These are phyloP conservation scores for Scalesia atractyloides DNA, from an alignment of 129 eudicot genomes.

Conservation along the genomic window DNA sequence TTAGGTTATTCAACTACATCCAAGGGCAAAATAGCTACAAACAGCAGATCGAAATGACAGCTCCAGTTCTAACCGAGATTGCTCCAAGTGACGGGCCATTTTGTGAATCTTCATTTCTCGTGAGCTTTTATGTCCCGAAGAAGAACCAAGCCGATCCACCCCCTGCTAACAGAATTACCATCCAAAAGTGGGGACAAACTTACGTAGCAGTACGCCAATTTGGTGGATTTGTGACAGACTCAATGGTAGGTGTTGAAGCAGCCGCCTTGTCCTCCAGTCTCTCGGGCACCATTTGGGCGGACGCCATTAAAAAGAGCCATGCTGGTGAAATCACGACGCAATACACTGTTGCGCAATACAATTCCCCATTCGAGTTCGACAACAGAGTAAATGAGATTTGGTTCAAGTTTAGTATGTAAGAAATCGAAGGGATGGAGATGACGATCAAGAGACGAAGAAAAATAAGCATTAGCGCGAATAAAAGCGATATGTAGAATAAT, in stretches of 20 bases:
- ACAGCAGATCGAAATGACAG: constrained; percentile 80
- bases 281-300: constrained; percentile 68
- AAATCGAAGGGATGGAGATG: not conserved
- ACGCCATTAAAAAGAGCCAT: constrained; percentile 60
- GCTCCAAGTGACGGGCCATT: constrained; percentile 91
- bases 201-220: constrained; percentile 78
- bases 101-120: constrained; percentile 74
- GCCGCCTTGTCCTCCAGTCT: constrained; percentile 64
- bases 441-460: too few relatives aligned
- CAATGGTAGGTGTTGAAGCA: constrained; percentile 61
- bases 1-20: constrained; percentile 82
- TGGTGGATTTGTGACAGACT: constrained; percentile 69
- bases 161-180: constrained; percentile 64
- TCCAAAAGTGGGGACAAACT: constrained; percentile 70
- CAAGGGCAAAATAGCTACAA: constrained; percentile 70
- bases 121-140: constrained; percentile 83
- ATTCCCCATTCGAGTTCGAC: constrained; percentile 83
- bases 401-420: constrained; percentile 57
- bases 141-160: constrained; percentile 82
- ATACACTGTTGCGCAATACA: constrained; percentile 81
- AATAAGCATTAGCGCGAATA: too few relatives aligned
- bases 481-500: too few relatives aligned
- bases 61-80: constrained; percentile 76
- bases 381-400: constrained; percentile 90
- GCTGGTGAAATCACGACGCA: constrained; percentile 43